Conservation (phyloP, 1,284 basidiomycete species). For the Fomitopsis palustris region DNA sequence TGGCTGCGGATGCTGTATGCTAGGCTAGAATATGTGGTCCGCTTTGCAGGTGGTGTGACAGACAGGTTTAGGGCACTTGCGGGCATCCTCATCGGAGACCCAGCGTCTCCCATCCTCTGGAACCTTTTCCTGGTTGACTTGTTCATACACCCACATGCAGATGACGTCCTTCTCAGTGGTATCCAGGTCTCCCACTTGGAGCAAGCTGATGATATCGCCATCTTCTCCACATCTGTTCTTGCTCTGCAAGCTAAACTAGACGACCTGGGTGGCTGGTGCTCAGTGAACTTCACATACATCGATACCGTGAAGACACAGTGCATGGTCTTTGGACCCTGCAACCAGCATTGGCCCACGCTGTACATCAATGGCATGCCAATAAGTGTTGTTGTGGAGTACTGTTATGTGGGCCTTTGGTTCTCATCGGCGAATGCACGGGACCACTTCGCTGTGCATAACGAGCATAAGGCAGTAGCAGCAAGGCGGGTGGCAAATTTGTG, state of each 20-base stretch:
- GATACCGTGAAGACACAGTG: conserved; percentile 21
- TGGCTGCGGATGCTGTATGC: conserved; percentile 29
- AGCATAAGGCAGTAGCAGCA: too few relatives aligned
- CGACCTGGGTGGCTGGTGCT: conserved; percentile 18
- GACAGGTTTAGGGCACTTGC: conserved; percentile 19
- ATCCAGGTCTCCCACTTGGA: conserved; percentile 19
- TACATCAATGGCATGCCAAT: not conserved
- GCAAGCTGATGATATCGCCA: conserved; percentile 28
- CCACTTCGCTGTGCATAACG: too few relatives aligned
- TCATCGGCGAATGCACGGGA: too few relatives aligned
- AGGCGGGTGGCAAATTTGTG: too few relatives aligned
- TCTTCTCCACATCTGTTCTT: conserved; percentile 19
- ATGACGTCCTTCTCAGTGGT: conserved; percentile 20
- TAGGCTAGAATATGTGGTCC: conserved; percentile 25
- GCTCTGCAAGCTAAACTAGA: conserved; percentile 26
- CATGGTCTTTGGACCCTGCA: conserved; percentile 15
- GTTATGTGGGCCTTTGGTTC: not conserved
- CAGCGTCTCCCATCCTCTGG: conserved; percentile 31
- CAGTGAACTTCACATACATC: conserved; percentile 22
- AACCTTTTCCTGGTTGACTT: conserved; percentile 29
- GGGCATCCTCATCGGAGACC: conserved; percentile 30
- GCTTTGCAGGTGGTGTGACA: conserved; percentile 8
- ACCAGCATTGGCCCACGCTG: not conserved
- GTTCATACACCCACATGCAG: conserved; percentile 3
- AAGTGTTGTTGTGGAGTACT: not conserved